Evolutionary conservation across 345 rosid genomes (phyloP).

Genomic region (Gossypioides kirkii): DNA sequence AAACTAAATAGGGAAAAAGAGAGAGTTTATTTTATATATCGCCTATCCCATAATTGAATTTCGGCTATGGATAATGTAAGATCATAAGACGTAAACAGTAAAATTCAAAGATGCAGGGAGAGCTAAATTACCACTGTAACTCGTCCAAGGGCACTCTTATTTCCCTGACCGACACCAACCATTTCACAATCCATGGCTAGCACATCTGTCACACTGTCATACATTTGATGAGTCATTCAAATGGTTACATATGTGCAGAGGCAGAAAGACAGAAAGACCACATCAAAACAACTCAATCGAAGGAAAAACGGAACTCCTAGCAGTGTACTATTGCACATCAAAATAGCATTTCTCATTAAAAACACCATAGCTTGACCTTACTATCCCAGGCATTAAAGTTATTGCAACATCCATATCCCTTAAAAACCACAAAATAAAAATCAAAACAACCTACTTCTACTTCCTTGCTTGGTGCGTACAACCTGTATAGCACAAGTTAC

Average conservation of each 20-base stretch:
- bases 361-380: not conserved
- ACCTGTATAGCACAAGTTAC: not conserved
- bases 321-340: not conserved
- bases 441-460: not conserved
- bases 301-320: not conserved
- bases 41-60: not conserved
- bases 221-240: constrained; percentile 18
- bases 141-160: constrained; percentile 92
- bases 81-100: not conserved
- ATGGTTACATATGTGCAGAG: not conserved
- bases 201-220: constrained; percentile 71
- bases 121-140: constrained; percentile 61
- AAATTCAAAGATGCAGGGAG: constrained; percentile 6
- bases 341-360: not conserved
- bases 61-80: not conserved
- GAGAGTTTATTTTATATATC: not conserved
- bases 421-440: not conserved
- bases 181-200: constrained; percentile 97
- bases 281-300: not conserved
- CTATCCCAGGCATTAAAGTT: not conserved
- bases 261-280: not conserved
- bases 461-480: not conserved
- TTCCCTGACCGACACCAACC: constrained; percentile 93
- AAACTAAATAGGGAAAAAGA: not conserved
- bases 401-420: not conserved